A percentile compares a stretch with the other conserved stretches of the same genome.
phyloP scores from a whole-genome alignment of 257 asterid genomes.

The Linaria vulgaris region DNA sequence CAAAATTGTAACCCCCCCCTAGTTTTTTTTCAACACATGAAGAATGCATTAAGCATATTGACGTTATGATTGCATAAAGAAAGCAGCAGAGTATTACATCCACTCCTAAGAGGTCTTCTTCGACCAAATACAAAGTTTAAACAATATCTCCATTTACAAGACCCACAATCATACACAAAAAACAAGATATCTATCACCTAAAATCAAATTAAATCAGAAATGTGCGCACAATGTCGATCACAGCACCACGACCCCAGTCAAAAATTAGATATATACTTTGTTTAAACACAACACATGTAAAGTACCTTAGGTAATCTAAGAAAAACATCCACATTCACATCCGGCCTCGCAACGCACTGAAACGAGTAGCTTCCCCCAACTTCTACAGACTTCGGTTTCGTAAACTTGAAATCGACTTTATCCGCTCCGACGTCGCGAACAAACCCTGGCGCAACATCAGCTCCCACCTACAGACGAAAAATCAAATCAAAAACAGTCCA shows the following conservation, averaged over 20 bases:
- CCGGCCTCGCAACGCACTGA: constrained; percentile 65
- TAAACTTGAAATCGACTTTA: constrained; percentile 80
- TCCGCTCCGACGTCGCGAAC: constrained; percentile 83
- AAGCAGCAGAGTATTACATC: no score
- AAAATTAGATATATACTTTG: not conserved
- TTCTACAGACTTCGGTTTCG: constrained; percentile 63
- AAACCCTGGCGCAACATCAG: constrained; percentile 72
- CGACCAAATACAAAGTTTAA: no score
- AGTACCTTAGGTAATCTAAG: constrained; percentile 86
- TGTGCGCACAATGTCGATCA: no score
- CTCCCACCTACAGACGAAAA: constrained; percentile 55
- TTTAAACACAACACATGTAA: not conserved
- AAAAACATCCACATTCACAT: constrained; percentile 74
- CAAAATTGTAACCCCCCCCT: no score
- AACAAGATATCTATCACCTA: not conserved
- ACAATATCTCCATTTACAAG: not conserved
- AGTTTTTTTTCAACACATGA: no score
- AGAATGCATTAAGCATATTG: no score
- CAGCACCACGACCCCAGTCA: not conserved
- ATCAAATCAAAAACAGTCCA: not conserved
- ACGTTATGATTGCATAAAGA: no score
- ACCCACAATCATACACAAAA: not conserved
- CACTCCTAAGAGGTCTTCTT: no score
- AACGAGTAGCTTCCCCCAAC: constrained; percentile 81
- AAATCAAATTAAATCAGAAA: no score